Conservation (phyloP, 805 yeast genomes). For the Yarrowia osloensis region DNA sequence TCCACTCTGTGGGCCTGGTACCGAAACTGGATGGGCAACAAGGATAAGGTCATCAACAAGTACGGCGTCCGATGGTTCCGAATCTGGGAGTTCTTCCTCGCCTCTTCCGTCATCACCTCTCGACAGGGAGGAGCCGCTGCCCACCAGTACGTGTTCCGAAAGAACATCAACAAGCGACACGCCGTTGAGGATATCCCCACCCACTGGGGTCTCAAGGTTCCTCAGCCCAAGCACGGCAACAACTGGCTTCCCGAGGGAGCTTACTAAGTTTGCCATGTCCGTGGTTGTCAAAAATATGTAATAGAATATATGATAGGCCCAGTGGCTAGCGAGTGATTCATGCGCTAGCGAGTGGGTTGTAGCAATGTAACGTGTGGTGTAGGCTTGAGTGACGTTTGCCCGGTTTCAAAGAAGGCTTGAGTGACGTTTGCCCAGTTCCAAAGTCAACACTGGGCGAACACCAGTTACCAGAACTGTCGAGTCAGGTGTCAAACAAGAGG, state of each 20-base stretch:
- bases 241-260: slow-evolving; percentile 30
- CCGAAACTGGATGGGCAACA: slow-evolving; percentile 87
- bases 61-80: slow-evolving; percentile 90
- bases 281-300: not conserved
- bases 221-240: slow-evolving; percentile 35
- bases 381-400: too few relatives aligned
- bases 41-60: slow-evolving; percentile 70
- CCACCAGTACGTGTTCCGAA: slow-evolving; percentile 86
- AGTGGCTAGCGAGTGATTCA: too few relatives aligned
- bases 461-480: too few relatives aligned
- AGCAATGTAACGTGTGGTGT: too few relatives aligned
- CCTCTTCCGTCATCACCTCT: slow-evolving; percentile 76
- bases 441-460: too few relatives aligned
- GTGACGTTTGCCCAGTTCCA: too few relatives aligned
- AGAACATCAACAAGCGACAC: slow-evolving; percentile 82
- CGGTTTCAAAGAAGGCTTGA: too few relatives aligned
- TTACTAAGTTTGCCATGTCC: not conserved
- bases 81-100: slow-evolving; percentile 90
- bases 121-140: slow-evolving; percentile 94
- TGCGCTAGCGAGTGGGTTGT: too few relatives aligned
- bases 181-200: slow-evolving; percentile 77
- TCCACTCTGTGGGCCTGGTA: slow-evolving; percentile 94
- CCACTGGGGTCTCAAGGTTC: slow-evolving; percentile 69
- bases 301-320: not conserved
- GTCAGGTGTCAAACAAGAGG: not conserved